These are phyloP conservation scores for Colletotrichum tropicicola DNA, from an alignment of 2,329 filamentous ascomycete genomes.

Conservation along the genomic window DNA sequence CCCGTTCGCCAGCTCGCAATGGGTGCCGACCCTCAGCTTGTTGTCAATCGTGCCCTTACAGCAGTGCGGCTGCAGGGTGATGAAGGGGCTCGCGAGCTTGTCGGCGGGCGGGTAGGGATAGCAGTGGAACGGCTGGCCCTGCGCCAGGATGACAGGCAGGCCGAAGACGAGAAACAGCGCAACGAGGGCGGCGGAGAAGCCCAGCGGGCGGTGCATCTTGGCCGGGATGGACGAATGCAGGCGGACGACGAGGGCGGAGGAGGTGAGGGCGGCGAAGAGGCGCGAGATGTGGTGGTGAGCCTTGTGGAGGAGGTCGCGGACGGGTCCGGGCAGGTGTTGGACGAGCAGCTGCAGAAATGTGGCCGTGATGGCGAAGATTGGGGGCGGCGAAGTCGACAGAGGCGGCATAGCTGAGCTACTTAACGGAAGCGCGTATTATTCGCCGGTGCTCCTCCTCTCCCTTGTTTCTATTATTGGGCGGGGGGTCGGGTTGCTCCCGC, in stretches of 20 bases:
- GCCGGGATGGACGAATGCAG: slow-evolving; percentile 13
- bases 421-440: background rate
- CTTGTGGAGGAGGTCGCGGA: slow-evolving; percentile 15
- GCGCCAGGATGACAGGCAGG: slow-evolving; percentile 22
- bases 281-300: background rate
- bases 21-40: slow-evolving; percentile 15
- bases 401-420: slow-evolving; percentile 20
- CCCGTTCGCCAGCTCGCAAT: slow-evolving; percentile 18
- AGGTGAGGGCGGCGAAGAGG: background rate
- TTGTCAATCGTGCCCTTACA: slow-evolving; percentile 22
- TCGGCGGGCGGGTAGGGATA: slow-evolving; percentile 22
- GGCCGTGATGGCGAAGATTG: slow-evolving; percentile 25
- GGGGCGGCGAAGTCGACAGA: slow-evolving; percentile 7
- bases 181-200: slow-evolving; percentile 10
- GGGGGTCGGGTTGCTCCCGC: background rate
- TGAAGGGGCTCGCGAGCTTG: slow-evolving; percentile 18
- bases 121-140: slow-evolving; percentile 29
- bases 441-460: background rate
- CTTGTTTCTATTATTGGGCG: background rate
- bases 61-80: slow-evolving; percentile 25
- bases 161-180: slow-evolving; percentile 16
- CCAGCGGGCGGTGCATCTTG: slow-evolving; percentile 24
- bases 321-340: slow-evolving; percentile 23
- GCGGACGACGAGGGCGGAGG: slow-evolving; percentile 18
- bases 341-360: slow-evolving; percentile 21